Percentiles rank a stretch among this genome's conserved stretches.
Evolutionary conservation across 495 filamentous ascomycete genomes (phyloP).

Genomic region (Hypoxylon crocopeplum): DNA sequence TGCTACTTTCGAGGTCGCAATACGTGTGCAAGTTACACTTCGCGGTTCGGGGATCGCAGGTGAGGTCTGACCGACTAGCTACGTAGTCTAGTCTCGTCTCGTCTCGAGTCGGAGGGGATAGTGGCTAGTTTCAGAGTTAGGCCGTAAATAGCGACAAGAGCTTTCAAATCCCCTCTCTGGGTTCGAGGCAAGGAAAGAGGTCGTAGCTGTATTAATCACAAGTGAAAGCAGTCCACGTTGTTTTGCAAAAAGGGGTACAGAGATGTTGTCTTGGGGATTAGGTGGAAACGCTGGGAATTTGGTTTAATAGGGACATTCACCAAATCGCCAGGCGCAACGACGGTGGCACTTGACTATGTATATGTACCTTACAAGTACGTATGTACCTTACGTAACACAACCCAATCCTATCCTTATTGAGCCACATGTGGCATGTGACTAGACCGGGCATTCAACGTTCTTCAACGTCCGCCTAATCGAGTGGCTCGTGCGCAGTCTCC

Average conservation of each 20-base stretch:
- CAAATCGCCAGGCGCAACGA: slow-evolving; percentile 32
- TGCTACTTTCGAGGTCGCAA: slow-evolving; percentile 1
- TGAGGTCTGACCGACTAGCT: not conserved
- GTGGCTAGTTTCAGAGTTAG: slow-evolving; percentile 13
- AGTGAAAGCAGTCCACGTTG: slow-evolving; percentile 28
- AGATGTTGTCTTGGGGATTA: slow-evolving; percentile 21
- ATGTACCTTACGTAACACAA: slow-evolving; percentile 27
- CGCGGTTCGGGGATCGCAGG: not conserved
- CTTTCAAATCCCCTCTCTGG: slow-evolving; percentile 3
- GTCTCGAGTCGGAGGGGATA: slow-evolving; percentile 7
- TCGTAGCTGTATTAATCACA: slow-evolving; percentile 21
- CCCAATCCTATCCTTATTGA: no score
- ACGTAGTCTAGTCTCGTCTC: no score
- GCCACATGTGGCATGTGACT: slow-evolving; percentile 33
- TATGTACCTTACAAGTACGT: not conserved
- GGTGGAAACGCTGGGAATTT: slow-evolving; percentile 8
- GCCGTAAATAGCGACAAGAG: slow-evolving; percentile 5
- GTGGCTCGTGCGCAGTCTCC: slow-evolving; percentile 4
- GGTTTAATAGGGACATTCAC: slow-evolving; percentile 28
- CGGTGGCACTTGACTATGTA: slow-evolving; percentile 29
- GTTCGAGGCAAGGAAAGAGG: not conserved
- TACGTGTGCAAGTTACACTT: slow-evolving; percentile 12
- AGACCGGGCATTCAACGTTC: no score
- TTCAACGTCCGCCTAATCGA: no score
- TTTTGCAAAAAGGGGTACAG: slow-evolving; percentile 9